Conservation (phyloP, 2,329 filamentous ascomycete species). For the Metarhizium rileyi region DNA sequence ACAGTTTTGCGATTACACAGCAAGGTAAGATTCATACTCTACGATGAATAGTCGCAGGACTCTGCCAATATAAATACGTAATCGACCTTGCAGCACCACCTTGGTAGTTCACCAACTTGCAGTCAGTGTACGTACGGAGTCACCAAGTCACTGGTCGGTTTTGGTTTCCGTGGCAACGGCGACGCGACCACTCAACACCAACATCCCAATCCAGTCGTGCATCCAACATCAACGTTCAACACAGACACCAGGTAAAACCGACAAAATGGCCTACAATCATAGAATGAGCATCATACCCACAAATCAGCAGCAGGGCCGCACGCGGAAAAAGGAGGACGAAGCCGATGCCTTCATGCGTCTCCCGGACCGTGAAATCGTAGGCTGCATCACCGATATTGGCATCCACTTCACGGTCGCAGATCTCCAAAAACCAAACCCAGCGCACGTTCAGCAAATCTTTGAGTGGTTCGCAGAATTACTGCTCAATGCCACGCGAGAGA, state of each 20-base stretch:
- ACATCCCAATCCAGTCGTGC: neutral
- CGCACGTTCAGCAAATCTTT: slow-evolving; percentile 94
- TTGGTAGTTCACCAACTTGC: too few species aligned
- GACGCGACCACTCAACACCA: neutral
- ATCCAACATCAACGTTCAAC: neutral
- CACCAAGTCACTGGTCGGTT: too few species aligned
- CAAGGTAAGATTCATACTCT: too few species aligned
- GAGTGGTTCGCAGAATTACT: slow-evolving; percentile 95
- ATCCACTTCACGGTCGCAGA: slow-evolving; percentile 81
- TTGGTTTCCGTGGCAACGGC: slow-evolving; percentile 9
- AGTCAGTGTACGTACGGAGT: too few species aligned
- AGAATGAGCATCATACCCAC: slow-evolving; percentile 51
- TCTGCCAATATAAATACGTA: too few species aligned
- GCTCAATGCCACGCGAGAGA: slow-evolving; percentile 86
- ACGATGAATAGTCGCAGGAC: too few species aligned
- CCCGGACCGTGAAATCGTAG: slow-evolving; percentile 73
- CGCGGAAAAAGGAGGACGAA: slow-evolving; percentile 50
- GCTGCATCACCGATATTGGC: slow-evolving; percentile 94
- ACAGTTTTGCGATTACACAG: too few species aligned
- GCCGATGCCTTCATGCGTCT: slow-evolving; percentile 51
- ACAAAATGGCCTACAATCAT: slow-evolving; percentile 47
- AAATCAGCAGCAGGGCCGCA: slow-evolving; percentile 38
- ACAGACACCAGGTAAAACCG: neutral
- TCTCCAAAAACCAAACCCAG: slow-evolving; percentile 84
- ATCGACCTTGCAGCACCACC: too few species aligned